phyloP scores from a whole-genome alignment of 768 basidiomycete species.

The Boletus vermiculosoides region DNA sequence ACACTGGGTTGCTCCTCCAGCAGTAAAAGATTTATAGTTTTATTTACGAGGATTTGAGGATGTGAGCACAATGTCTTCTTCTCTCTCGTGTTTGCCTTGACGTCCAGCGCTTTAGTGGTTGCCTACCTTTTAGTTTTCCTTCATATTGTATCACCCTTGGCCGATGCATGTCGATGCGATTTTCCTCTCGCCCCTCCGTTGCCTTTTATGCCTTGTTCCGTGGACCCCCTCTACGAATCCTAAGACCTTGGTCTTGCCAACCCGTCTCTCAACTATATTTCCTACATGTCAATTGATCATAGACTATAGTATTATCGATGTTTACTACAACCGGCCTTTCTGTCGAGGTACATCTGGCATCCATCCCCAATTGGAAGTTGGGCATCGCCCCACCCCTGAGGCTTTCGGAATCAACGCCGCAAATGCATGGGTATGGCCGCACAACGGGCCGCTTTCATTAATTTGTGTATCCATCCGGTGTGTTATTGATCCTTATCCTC shows the following conservation, averaged over 20 bases:
- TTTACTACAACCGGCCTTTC: background rate
- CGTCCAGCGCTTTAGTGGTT: background rate
- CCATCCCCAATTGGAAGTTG: background rate
- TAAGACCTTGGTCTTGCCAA: background rate
- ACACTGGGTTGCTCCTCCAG: slow-evolving; percentile 23
- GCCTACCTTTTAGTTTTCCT: background rate
- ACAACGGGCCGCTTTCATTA: background rate
- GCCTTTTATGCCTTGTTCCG: background rate
- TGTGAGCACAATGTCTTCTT: slow-evolving; percentile 7
- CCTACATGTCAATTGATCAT: background rate
- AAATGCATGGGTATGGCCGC: too few relatives aligned
- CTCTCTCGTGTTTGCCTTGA: slow-evolving; percentile 1
- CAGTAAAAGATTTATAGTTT: slow-evolving; percentile 28
- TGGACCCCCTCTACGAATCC: background rate
- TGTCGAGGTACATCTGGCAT: background rate
- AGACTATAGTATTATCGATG: slow-evolving; percentile 6
- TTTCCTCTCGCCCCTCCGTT: background rate
- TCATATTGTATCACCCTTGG: slow-evolving; percentile 11
- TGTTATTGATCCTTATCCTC: too few relatives aligned
- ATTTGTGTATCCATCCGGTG: background rate
- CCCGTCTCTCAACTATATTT: background rate
- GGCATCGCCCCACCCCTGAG: background rate
- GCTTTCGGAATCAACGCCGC: background rate
- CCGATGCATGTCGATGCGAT: background rate
- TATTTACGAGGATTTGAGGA: background rate